Base-by-base conservation (phyloP, 139 green algal genomes). In the Chlorella sp. region DNA sequence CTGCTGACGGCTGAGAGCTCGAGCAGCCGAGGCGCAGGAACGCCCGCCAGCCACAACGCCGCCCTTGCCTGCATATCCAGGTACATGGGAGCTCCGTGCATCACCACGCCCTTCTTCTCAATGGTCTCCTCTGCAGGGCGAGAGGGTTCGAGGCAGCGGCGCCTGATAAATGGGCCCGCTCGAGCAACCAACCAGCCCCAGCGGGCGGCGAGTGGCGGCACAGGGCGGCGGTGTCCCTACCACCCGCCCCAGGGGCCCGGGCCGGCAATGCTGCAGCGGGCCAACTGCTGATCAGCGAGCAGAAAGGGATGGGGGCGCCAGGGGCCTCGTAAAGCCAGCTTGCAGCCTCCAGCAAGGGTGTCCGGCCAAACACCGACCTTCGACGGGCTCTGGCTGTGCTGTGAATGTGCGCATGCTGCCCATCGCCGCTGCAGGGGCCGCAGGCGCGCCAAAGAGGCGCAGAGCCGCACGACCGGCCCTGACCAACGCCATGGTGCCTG, bases 91-190 rank as follows among this genome's bases (percentile, higher is more conserved):
- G 92, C 87, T 17, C 96, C 97, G 24, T 81, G 82, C 46, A 99
- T 89, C 43, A 87, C 84, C 60, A 99, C 97, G 76, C 97, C 97
- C 90, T 99, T 99, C 84, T 95, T 94, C 79, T 97, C 90, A n/a
- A 98, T 97, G 32, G 65, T 56, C 7, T 43, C 58, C 14, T 65
- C 79, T 84, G 64, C 77, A 73, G 58, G 8, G 26, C 13, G 11
- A 41, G 30, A 1, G 8, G 0, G 30, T 2, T 5, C 0, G 9
- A 28, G 7, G n/a, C n/a, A n/a, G n/a, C n/a, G n/a, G n/a, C n/a
- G n/a, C n/a, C n/a, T n/a, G n/a, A n/a, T n/a, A n/a, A n/a, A n/a
- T n/a, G n/a, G n/a, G n/a, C n/a, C n/a, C n/a, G n/a, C n/a, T n/a
- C n/a, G n/a, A n/a, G n/a, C n/a, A n/a, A n/a, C n/a, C n/a, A n/a